These are phyloP conservation scores for Fusarium napiforme DNA, from an alignment of 2,329 filamentous ascomycete species.

Conservation along the genomic window DNA sequence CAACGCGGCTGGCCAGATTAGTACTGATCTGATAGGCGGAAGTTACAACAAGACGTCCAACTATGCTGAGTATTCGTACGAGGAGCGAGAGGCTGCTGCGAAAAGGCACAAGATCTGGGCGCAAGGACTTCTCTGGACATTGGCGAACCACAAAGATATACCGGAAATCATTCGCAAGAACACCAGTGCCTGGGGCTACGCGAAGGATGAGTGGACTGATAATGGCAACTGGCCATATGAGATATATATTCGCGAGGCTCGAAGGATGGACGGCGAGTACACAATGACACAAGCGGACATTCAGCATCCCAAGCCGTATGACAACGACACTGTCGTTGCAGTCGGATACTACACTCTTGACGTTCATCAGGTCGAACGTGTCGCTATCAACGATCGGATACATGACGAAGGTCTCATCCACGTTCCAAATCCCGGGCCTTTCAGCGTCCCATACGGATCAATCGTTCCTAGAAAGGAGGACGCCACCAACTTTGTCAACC, in stretches of 20 bases:
- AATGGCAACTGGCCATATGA: constrained; percentile 31
- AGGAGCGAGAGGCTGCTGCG: not conserved
- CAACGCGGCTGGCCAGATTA: constrained; percentile 29
- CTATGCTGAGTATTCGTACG: constrained; percentile 29
- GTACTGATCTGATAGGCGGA: constrained; percentile 28
- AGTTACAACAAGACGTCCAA: constrained; percentile 22
- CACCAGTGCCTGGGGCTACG: constrained; percentile 12
- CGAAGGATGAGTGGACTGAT: constrained; percentile 20
- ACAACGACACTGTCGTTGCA: constrained; percentile 7
- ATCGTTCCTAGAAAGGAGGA: constrained; percentile 9
- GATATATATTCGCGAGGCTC: constrained; percentile 25
- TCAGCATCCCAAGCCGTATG: constrained; percentile 1
- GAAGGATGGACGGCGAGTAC: constrained; percentile 25
- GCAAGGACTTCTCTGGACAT: constrained; percentile 25
- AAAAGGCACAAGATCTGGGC: constrained; percentile 19
- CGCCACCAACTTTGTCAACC: constrained; percentile 25
- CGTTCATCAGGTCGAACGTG: constrained; percentile 27
- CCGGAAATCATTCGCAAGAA: not conserved
- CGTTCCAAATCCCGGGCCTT: constrained; percentile 11
- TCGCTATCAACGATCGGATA: constrained; percentile 12
- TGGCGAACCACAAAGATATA: constrained; percentile 20
- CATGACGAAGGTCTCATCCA: constrained; percentile 26
- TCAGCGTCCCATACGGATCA: constrained; percentile 11
- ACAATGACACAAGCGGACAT: constrained; percentile 30
- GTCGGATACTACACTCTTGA: constrained; percentile 27